These are phyloP conservation scores for Gossypium bickii DNA, from an alignment of 345 rosid genomes.

Conservation along the genomic window DNA sequence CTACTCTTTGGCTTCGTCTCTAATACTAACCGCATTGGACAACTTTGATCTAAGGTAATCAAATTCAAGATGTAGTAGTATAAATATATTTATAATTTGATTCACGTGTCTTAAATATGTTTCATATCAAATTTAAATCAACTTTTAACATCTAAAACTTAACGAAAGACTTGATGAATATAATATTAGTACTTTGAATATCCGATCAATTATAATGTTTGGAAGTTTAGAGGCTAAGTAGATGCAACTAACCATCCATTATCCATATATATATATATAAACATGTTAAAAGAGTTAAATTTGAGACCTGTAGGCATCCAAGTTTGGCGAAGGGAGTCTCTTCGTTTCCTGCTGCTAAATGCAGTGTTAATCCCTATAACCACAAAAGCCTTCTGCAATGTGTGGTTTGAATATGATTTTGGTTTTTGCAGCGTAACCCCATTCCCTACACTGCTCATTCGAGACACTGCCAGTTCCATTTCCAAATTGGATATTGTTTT, in stretches of 20 bases:
- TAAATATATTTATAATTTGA: no score
- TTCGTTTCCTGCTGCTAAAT: constrained; percentile 78
- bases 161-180: no score
- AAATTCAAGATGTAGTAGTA: no score
- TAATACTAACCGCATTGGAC: no score
- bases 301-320: constrained; percentile 74
- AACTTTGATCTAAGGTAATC: no score
- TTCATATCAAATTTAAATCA: no score
- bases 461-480: constrained; percentile 56
- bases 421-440: constrained; percentile 11
- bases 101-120: fast-evolving
- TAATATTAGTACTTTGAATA: no score
- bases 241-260: neutral
- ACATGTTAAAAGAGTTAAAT: neutral
- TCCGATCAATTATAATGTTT: no score
- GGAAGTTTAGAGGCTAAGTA: no score
- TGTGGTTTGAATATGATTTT: constrained; percentile 41
- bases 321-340: constrained; percentile 70
- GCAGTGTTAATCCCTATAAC: constrained; percentile 89
- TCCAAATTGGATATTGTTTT: constrained; percentile 62
- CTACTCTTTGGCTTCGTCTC: no score
- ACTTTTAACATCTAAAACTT: no score
- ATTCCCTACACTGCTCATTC: constrained; percentile 17
- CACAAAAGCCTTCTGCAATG: constrained; percentile 59
- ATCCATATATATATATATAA: neutral